phyloP scores from a whole-genome alignment of 352 stramenopile species.

The Aphanomyces invadans region DNA sequence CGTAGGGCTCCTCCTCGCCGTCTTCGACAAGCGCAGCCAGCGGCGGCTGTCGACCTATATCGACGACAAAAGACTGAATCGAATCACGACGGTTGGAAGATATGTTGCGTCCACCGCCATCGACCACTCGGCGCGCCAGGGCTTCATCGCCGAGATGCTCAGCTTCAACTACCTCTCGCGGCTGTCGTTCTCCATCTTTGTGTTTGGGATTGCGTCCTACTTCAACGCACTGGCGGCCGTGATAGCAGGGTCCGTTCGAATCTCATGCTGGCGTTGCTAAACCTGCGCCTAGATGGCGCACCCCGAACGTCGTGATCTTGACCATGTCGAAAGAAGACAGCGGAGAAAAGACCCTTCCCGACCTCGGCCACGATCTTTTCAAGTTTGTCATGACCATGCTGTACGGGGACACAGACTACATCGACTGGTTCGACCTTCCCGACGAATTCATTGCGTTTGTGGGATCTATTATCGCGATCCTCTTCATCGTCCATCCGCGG shows the following conservation, averaged over 20 bases:
- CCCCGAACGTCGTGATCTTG: slow-evolving; percentile 75
- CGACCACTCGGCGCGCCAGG: slow-evolving; percentile 63
- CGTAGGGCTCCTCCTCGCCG: slow-evolving; percentile 48
- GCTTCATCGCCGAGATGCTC: slow-evolving; percentile 83
- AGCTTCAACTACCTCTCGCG: slow-evolving; percentile 80
- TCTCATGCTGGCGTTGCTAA: background rate
- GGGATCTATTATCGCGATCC: slow-evolving; percentile 50
- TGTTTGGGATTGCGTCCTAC: slow-evolving; percentile 73
- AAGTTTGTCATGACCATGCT: slow-evolving; percentile 80
- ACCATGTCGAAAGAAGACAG: slow-evolving; percentile 49
- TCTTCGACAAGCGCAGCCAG: slow-evolving; percentile 12
- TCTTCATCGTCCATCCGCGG: slow-evolving; percentile 67
- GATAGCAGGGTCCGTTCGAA: slow-evolving; percentile 48
- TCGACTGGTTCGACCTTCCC: slow-evolving; percentile 79
- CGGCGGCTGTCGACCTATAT: slow-evolving; percentile 18
- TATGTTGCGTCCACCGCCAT: slow-evolving; percentile 64
- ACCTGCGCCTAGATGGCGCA: slow-evolving; percentile 49
- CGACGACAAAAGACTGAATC: slow-evolving; percentile 8
- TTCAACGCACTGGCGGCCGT: slow-evolving; percentile 74
- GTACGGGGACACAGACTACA: slow-evolving; percentile 72
- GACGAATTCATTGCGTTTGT: slow-evolving; percentile 76
- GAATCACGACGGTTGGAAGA: slow-evolving; percentile 15
- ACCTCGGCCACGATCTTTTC: slow-evolving; percentile 80
- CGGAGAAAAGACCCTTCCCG: slow-evolving; percentile 65
- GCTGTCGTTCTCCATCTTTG: slow-evolving; percentile 63